phyloP scores from a whole-genome alignment of 2,329 filamentous ascomycete species.

The Fusarium duplospermum region DNA sequence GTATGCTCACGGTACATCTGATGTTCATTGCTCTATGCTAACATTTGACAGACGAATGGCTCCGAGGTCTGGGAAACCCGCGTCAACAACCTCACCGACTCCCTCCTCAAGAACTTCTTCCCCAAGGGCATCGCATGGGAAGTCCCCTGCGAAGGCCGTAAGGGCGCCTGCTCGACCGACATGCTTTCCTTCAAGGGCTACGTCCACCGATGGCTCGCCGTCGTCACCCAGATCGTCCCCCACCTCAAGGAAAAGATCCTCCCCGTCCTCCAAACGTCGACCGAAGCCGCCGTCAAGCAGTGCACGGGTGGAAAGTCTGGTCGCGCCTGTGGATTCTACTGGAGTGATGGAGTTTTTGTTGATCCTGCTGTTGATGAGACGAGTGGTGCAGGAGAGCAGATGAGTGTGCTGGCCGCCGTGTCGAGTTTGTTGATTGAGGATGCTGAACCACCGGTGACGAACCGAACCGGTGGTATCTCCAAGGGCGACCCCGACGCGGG shows the following conservation, averaged over 20 bases:
- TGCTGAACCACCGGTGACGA: conserved; percentile 56
- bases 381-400: conserved; percentile 68
- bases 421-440: conserved; percentile 60
- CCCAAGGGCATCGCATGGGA: conserved; percentile 72
- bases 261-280: conserved; percentile 67
- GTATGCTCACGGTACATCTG: conserved; percentile 51
- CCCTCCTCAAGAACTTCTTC: conserved; percentile 64
- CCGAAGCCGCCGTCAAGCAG: conserved; percentile 68
- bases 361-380: conserved; percentile 64
- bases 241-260: conserved; percentile 65
- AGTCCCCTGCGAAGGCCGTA: conserved; percentile 69
- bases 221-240: conserved; percentile 71
- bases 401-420: conserved; percentile 68
- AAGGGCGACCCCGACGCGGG: conserved; percentile 56
- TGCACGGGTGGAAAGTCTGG: conserved; percentile 71
- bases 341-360: conserved; percentile 61
- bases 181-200: conserved; percentile 80
- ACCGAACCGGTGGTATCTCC: conserved; percentile 62
- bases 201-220: conserved; percentile 73
- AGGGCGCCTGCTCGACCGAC: conserved; percentile 73
- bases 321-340: conserved; percentile 73
- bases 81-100: conserved; percentile 66
- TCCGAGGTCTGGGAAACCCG: conserved; percentile 65
- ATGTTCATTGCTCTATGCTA: no score
- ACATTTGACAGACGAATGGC: conserved; percentile 60